These are phyloP conservation scores for Ceratocystis lukuohia DNA, from an alignment of 2,329 filamentous ascomycete species.

Conservation along the genomic window DNA sequence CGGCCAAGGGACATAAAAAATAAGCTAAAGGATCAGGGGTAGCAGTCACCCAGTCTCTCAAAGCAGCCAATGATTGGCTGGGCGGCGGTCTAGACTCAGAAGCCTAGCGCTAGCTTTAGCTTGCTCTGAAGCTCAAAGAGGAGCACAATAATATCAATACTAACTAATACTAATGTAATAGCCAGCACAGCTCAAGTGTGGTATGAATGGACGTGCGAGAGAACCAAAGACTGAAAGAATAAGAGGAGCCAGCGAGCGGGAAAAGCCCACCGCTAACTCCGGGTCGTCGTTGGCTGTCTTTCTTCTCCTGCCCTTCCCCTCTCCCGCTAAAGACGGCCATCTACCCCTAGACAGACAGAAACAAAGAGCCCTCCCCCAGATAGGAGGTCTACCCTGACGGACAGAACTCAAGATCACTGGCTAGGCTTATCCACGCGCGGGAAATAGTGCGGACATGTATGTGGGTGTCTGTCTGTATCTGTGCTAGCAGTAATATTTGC, in stretches of 20 bases:
- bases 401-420: background rate
- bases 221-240: background rate
- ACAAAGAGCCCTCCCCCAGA: no score
- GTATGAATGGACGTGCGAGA: background rate
- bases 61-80: background rate
- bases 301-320: no score
- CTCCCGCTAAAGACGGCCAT: no score
- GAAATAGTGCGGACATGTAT: background rate
- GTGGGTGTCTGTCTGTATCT: no score
- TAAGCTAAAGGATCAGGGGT: constrained; percentile 2
- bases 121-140: no score
- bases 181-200: no score
- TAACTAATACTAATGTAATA: no score
- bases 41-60: background rate
- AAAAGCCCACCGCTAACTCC: background rate
- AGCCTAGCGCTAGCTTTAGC: background rate
- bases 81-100: background rate
- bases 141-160: no score
- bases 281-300: background rate
- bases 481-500: no score
- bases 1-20: constrained; percentile 3
- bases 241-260: background rate
- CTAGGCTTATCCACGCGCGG: background rate
- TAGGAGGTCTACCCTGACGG: no score
- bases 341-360: background rate